Evolutionary conservation across 345 rosid species (phyloP).

Genomic region (Corchorus capsularis): DNA sequence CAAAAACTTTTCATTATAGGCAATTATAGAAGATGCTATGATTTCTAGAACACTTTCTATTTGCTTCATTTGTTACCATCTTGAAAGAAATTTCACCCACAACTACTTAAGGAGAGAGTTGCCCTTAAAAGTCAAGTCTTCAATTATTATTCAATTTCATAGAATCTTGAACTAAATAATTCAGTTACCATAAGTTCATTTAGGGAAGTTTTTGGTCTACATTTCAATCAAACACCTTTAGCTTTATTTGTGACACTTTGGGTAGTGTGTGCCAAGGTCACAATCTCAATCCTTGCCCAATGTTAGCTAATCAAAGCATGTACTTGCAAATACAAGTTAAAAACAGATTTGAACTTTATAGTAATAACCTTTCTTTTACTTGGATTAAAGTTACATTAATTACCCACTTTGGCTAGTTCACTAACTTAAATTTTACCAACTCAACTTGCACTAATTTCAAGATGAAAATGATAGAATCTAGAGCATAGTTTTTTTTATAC

Average conservation of each 20-base stretch:
- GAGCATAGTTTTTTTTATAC: not conserved
- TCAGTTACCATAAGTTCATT: not conserved
- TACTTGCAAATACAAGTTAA: not conserved
- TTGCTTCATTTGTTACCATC: constrained; percentile 5
- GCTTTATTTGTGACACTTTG: no score
- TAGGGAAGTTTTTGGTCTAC: no score
- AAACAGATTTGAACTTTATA: not conserved
- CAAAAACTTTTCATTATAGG: constrained; percentile 11
- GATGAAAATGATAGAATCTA: not conserved
- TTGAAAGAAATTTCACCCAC: constrained; percentile 3
- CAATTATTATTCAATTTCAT: not conserved
- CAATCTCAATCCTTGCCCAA: not conserved
- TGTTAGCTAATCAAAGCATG: not conserved
- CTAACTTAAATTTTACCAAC: not conserved
- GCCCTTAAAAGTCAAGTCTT: not conserved
- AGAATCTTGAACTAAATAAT: not conserved
- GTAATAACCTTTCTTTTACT: not conserved
- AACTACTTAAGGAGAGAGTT: not conserved
- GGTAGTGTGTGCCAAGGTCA: not conserved
- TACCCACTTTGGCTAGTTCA: not conserved
- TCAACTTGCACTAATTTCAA: not conserved
- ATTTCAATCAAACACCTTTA: no score
- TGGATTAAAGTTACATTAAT: not conserved
- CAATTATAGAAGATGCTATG: not conserved
- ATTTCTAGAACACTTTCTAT: not conserved